Percentiles rank a stretch among this genome's conserved stretches.
Conservation (phyloP, 1,284 basidiomycete species). For the Moesziomyces sp. region DNA sequence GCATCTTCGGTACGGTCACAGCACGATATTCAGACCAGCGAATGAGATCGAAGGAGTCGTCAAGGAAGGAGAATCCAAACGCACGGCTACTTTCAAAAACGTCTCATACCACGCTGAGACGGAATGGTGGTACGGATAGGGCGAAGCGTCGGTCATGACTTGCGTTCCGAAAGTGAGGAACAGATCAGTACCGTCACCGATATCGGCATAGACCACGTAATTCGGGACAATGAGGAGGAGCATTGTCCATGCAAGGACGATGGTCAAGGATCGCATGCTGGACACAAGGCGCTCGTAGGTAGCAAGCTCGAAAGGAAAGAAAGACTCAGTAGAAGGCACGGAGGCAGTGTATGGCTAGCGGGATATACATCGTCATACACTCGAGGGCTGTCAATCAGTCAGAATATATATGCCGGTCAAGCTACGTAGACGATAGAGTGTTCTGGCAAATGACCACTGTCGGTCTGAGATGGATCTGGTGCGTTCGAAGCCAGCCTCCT, state of each 20-base stretch:
- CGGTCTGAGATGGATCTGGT: no score
- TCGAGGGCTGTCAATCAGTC: no score
- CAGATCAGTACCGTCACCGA: slow-evolving; percentile 29
- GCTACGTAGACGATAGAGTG: no score
- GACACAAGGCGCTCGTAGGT: background rate
- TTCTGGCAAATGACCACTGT: no score
- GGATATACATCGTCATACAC: no score
- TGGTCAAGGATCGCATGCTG: slow-evolving; percentile 1
- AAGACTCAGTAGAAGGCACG: no score
- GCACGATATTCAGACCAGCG: background rate
- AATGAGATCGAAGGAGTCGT: background rate
- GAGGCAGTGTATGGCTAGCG: no score
- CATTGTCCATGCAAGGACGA: background rate
- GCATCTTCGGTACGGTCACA: no score
- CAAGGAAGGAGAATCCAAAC: background rate
- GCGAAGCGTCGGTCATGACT: slow-evolving; percentile 24
- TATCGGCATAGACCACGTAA: background rate
- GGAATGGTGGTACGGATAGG: slow-evolving; percentile 29
- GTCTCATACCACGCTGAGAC: slow-evolving; percentile 33
- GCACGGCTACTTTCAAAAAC: slow-evolving; percentile 33
- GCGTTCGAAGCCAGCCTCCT: no score
- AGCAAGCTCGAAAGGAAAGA: no score
- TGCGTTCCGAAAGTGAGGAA: slow-evolving; percentile 21
- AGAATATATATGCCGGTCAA: no score
- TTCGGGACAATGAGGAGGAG: slow-evolving; percentile 1